Conservation (phyloP, 169 alveolate species). For the Pseudocohnilembus persalinus region DNA sequence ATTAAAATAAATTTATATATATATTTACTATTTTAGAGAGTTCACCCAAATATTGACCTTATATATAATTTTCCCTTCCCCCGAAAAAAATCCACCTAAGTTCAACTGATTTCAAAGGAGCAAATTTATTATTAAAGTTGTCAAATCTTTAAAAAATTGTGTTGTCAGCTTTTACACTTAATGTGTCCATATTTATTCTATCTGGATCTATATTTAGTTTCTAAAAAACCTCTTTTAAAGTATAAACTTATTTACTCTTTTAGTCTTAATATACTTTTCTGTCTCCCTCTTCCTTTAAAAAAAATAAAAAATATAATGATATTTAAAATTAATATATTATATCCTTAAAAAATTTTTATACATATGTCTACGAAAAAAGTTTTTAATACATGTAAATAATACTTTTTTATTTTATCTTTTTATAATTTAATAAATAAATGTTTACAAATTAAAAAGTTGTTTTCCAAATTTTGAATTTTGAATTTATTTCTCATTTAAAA, state of each 20-base stretch:
- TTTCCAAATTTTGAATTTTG: too few species aligned
- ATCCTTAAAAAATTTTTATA: too few species aligned
- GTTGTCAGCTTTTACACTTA: conserved; percentile 74
- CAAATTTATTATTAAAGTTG: conserved; percentile 90
- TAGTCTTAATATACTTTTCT: conserved; percentile 19
- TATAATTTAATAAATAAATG: too few species aligned
- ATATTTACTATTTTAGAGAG: background rate
- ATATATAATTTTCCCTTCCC: background rate
- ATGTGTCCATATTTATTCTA: conserved; percentile 71
- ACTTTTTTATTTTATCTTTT: too few species aligned
- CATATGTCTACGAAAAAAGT: too few species aligned
- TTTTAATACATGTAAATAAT: too few species aligned
- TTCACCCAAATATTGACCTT: background rate
- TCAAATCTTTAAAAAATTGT: conserved; percentile 91
- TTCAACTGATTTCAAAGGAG: conserved; percentile 86
- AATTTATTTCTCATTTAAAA: too few species aligned
- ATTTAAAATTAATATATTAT: too few species aligned
- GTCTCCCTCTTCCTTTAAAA: too few species aligned
- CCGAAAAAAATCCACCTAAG: conserved; percentile 81
- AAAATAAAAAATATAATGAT: too few species aligned
- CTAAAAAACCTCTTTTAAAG: conserved; percentile 74
- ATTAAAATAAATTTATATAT: too few species aligned
- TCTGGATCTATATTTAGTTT: conserved; percentile 64
- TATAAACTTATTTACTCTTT: conserved; percentile 55
- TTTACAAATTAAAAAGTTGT: too few species aligned